These are phyloP conservation scores for Breynia disticha DNA, from an alignment of 441 rosid genomes.

Conservation along the genomic window DNA sequence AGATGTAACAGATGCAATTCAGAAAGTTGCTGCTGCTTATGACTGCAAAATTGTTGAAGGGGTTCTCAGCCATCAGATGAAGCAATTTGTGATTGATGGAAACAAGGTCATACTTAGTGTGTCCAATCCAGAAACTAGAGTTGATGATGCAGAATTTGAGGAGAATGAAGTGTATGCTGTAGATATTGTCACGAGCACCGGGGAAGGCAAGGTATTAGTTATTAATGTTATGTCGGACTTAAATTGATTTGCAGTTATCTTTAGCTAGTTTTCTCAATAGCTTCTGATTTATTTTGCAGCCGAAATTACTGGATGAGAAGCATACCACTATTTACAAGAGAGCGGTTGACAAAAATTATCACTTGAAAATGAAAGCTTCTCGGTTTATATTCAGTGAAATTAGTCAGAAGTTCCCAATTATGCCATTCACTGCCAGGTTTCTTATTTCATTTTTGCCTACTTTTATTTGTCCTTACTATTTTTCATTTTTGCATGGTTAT, in stretches of 20 bases:
- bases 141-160: slow-evolving; percentile 85
- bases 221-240: slow-evolving; percentile 6
- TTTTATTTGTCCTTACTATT: not conserved
- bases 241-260: not conserved
- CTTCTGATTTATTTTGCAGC: slow-evolving; percentile 38
- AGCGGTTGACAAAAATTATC: slow-evolving; percentile 70
- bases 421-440: slow-evolving; percentile 86
- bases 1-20: slow-evolving; percentile 85
- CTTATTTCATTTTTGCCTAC: not conserved
- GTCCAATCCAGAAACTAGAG: slow-evolving; percentile 71
- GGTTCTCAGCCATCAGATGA: slow-evolving; percentile 90
- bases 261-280: not conserved
- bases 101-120: slow-evolving; percentile 64
- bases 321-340: slow-evolving; percentile 85
- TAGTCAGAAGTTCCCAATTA: slow-evolving; percentile 55
- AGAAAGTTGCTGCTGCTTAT: slow-evolving; percentile 88
- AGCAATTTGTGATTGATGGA: slow-evolving; percentile 83
- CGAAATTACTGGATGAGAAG: slow-evolving; percentile 81
- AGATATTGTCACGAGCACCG: slow-evolving; percentile 87
- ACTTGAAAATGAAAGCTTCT: slow-evolving; percentile 93
- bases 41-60: slow-evolving; percentile 98
- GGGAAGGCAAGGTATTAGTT: slow-evolving; percentile 97
- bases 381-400: slow-evolving; percentile 91
- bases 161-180: slow-evolving; percentile 86
- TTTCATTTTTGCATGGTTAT: too few relatives aligned